Base-by-base conservation (phyloP, 495 filamentous ascomycete species). In the Hypoxylon subgilvum region DNA sequence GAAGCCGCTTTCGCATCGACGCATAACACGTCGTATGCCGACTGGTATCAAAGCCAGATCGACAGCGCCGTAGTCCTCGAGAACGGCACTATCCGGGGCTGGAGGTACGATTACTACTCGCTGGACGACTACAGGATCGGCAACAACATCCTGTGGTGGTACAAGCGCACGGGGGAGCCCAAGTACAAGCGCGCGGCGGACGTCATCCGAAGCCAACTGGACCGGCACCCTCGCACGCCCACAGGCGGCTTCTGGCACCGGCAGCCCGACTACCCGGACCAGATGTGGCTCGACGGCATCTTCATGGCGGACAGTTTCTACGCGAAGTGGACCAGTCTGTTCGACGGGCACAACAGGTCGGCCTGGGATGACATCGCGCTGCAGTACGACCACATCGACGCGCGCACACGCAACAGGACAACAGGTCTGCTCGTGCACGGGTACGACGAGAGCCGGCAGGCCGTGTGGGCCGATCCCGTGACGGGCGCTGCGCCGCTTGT, bases 251-350 rank as follows among this genome's bases (percentile, higher is more conserved):
- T 79, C 49, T 84, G 82, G 82, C 82, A 82, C 36, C 76, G 74
- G 0, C 27, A 63, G 22, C 72, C 69, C 7, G 73, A 67, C 1
- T 84, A 83, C 38, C 77, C 77, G 0, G 70, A 85, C 31, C 82
- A 82, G 65, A 82, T 82, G 77, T 85, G 81, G 73, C 72, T 84
- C 0, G 82, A 84, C 45, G 82, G 81, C 1, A 74, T 82, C 31
- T 84, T 76, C 70, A 81, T 81, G 66, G 73, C 79, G 3, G 63
- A 73, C 2, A 77, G 79, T 2, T 85, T 84, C 59, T 77, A 74
- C 19, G 71, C 76, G 0, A 63, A 72, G n/a, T 82, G 76, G 54
- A 80, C 78, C 0, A 49, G 69, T 0, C 41, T 71, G 14, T 82
- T 80, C 51, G 65, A 75, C 6, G 54, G 70, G 0, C 41, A 47